A percentile compares a stretch with the other conserved stretches of the same genome.
Evolutionary conservation across 2,329 filamentous ascomycete species (phyloP).

Genomic region (Paracoccidioides brasiliensis): DNA sequence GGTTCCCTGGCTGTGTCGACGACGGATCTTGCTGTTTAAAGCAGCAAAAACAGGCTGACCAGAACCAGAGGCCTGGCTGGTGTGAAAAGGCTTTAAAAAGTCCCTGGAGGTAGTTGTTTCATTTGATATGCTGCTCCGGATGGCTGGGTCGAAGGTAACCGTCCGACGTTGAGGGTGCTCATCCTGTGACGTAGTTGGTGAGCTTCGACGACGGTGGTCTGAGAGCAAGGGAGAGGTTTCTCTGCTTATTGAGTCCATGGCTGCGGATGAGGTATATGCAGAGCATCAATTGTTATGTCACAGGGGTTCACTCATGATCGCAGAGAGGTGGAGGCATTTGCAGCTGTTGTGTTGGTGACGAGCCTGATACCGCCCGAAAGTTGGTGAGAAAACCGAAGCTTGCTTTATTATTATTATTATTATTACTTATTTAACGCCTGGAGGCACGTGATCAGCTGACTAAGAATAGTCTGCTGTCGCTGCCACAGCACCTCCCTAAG

Average conservation of each 20-base stretch:
- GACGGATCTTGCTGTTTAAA: slow-evolving; percentile 74
- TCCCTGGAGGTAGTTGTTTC: neutral
- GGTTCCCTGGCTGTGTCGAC: slow-evolving; percentile 70
- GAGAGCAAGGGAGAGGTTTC: slow-evolving; percentile 33
- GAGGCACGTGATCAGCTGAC: no score
- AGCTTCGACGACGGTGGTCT: slow-evolving; percentile 18
- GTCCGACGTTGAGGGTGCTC: slow-evolving; percentile 19
- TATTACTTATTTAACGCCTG: no score
- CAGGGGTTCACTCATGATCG: neutral
- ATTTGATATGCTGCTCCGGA: slow-evolving; percentile 24
- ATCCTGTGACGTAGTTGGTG: slow-evolving; percentile 27
- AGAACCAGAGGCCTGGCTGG: slow-evolving; percentile 27
- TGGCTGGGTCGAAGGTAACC: slow-evolving; percentile 37
- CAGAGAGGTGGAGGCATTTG: neutral
- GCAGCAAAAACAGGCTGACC: slow-evolving; percentile 55
- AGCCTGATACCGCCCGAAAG: no score
- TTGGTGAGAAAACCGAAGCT: neutral
- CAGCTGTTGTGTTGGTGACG: no score
- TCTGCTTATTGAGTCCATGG: slow-evolving; percentile 24
- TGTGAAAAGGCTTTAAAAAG: slow-evolving; percentile 27
- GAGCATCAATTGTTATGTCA: neutral
- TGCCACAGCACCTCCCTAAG: no score
- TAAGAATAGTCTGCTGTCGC: no score
- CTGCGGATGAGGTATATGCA: neutral
- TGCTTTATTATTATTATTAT: no score